Evolutionary conservation across 2,329 filamentous ascomycete species (phyloP).

Genomic region (Fusarium sarcochroum): DNA sequence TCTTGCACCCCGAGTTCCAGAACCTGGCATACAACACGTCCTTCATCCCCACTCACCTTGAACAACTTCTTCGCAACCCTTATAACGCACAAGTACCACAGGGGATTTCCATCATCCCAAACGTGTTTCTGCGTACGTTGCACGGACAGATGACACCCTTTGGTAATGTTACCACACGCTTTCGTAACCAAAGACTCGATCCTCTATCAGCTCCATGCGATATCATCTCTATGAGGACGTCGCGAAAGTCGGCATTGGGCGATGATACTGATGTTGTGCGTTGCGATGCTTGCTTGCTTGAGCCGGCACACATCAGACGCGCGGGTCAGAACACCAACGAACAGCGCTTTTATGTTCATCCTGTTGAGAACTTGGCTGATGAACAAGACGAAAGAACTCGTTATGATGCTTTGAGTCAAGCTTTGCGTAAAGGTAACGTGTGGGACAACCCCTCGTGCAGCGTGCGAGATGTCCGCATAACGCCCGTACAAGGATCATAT

Average conservation of each 20-base stretch:
- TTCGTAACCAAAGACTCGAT: background rate
- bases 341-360: background rate
- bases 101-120: background rate
- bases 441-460: background rate
- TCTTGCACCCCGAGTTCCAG: background rate
- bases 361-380: background rate
- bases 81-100: background rate
- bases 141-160: background rate
- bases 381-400: background rate
- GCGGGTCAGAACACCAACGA: background rate
- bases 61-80: background rate
- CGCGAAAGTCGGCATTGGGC: background rate
- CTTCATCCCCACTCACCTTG: background rate
- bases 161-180: background rate
- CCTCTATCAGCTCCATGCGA: background rate
- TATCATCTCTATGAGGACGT: background rate
- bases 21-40: background rate
- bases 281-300: background rate
- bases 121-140: background rate
- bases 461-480: background rate
- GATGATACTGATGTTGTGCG: background rate
- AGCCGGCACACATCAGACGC: background rate
- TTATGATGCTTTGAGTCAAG: background rate
- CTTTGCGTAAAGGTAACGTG: background rate
- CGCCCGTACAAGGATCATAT: background rate